Evolutionary conservation across 306 rosid genomes (phyloP), one percentile per base, ranked within the genome.

Genomic region (Spatholobus suberectus): DNA sequence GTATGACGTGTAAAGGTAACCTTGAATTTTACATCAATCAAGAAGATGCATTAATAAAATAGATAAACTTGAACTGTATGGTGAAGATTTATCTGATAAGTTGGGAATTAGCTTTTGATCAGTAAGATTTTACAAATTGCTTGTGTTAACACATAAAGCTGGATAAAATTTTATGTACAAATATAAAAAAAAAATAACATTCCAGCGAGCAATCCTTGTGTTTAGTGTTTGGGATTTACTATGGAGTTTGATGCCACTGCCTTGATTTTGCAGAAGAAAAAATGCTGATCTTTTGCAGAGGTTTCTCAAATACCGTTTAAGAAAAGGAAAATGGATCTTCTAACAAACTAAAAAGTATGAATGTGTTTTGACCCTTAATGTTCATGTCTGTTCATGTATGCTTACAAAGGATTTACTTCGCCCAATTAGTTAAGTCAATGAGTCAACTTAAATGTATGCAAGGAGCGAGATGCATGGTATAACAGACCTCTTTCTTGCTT

Each of bases 291-390:
- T 57, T 70, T 85, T 89, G 86, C 90, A 96, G 99, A 90, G 90
- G n/a, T 80, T 89, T 96, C 81, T 93, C 99, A 29, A 96, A 41
- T 49, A 92, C 99, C 1, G 98, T 96, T 44, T 98, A 96, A 86
- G 97, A 93, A 80, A 96, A 96, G 89, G 99, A 11, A 96, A 94
- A 87, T 96, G 99, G 99, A 44, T 96, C 80, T 96, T 96, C 89
- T n/a, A 92, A 93, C 94, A 96, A 96, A 75, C 89, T 96, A 21
- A 96, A 96, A 96, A 98, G 99, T 95, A 82, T 52, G 58, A 35
- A 52, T 58, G 34, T 1, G 18, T 75, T 51, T 61, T 54, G 24
- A 73, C 58, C 44, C 12, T 38, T 40, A 20, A 59, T 61, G 51
- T 38, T 62, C 34, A 15, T 35, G 26, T 8, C 9, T 27, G 17